These are phyloP conservation scores for Amylocarpus encephaloides DNA, from an alignment of 2,329 filamentous ascomycete species.

Conservation along the genomic window DNA sequence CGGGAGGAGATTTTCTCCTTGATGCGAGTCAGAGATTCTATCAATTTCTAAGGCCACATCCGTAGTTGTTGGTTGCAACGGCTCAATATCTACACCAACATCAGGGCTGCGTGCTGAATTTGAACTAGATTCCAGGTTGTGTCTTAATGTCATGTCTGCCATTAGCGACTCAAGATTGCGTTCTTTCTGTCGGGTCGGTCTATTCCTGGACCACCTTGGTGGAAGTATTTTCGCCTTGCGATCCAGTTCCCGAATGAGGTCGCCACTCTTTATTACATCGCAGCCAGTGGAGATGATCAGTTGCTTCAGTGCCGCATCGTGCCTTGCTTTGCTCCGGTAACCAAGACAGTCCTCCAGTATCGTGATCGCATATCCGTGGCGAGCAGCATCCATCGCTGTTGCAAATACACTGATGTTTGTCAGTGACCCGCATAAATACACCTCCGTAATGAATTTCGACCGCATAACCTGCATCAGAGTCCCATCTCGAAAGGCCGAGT, in stretches of 20 bases:
- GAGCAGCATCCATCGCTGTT: conserved; percentile 82
- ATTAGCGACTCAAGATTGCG: conserved; percentile 24
- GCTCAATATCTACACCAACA: not conserved
- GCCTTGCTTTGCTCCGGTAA: conserved; percentile 63
- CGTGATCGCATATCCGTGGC: conserved; percentile 81
- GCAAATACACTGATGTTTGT: conserved; percentile 87
- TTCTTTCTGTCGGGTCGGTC: conserved; percentile 12
- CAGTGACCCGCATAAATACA: conserved; percentile 82
- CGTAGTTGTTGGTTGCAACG: conserved; percentile 1
- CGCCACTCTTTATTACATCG: conserved; percentile 27
- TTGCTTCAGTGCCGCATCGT: conserved; percentile 37
- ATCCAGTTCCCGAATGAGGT: conserved; percentile 23
- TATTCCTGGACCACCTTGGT: conserved; percentile 12
- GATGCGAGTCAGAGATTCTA: conserved; percentile 17
- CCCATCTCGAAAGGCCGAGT: conserved; percentile 78
- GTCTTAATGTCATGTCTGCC: conserved; percentile 25
- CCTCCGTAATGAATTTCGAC: conserved; percentile 79
- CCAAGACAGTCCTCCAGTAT: conserved; percentile 85
- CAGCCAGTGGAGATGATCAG: conserved; percentile 29
- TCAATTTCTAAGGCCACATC: conserved; percentile 13
- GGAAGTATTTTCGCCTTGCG: conserved; percentile 16
- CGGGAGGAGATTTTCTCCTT: conserved; percentile 8
- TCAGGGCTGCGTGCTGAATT: not conserved
- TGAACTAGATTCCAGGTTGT: conserved; percentile 7
- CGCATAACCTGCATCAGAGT: conserved; percentile 69